Conservation (phyloP, 495 filamentous ascomycete species). For the Penicillium coffeae region DNA sequence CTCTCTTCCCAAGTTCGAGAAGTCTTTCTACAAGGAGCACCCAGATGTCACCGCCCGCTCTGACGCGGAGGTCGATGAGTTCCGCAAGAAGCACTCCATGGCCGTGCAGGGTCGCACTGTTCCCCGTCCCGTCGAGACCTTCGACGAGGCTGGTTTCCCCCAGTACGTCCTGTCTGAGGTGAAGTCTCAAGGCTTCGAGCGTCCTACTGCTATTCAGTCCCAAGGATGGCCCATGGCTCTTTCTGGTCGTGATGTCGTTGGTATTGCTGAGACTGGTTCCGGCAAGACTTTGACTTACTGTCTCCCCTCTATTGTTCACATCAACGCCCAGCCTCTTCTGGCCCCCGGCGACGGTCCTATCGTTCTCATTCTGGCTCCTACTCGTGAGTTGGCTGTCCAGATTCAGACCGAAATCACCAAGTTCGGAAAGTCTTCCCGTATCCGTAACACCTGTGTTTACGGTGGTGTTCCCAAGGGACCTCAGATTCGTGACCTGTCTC, state of each 20-base stretch:
- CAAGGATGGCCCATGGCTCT: constrained; percentile 99
- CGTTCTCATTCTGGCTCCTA: constrained; percentile 90
- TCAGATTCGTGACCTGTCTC: constrained; percentile 88
- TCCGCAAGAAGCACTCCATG: constrained; percentile 78
- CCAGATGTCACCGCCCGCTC: constrained; percentile 70
- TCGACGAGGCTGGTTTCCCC: constrained; percentile 97
- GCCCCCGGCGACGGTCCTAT: constrained; percentile 97
- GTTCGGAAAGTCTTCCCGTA: constrained; percentile 95
- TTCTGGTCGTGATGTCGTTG: constrained; percentile 95
- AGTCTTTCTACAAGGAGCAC: constrained; percentile 98
- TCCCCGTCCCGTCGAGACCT: constrained; percentile 89
- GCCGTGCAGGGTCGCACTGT: constrained; percentile 71
- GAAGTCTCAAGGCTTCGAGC: constrained; percentile 91
- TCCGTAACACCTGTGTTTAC: constrained; percentile 98
- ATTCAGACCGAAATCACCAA: constrained; percentile 99
- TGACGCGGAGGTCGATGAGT: constrained; percentile 75
- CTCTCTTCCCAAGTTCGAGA: constrained; percentile 92
- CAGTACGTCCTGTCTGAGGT: constrained; percentile 96
- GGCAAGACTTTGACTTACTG: constrained; percentile 99
- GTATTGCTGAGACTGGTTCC: constrained; percentile 98
- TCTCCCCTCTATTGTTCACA: constrained; percentile 97
- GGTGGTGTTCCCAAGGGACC: constrained; percentile 96
- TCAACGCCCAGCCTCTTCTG: constrained; percentile 96
- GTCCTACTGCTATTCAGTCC: constrained; percentile 92
- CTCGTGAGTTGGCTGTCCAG: constrained; percentile 95